phyloP scores from a whole-genome alignment of 306 rosid genomes.

The Sicyos edulis region DNA sequence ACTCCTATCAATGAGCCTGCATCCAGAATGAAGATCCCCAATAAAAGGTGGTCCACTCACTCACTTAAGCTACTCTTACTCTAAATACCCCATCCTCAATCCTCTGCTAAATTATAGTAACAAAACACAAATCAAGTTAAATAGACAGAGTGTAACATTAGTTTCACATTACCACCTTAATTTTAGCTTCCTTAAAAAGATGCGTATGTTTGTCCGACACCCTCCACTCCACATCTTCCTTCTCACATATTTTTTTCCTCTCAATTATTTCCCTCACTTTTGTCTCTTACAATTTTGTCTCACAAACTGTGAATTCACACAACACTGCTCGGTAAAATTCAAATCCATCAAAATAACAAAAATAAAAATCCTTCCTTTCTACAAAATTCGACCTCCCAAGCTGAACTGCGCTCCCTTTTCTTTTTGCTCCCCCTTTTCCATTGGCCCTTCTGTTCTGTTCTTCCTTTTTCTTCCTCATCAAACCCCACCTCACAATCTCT shows the following conservation, averaged over 20 bases:
- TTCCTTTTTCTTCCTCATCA: conserved; percentile 52
- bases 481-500: conserved; percentile 45
- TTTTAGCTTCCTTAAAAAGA: conserved; percentile 30
- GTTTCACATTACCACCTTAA: too few relatives aligned
- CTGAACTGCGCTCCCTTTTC: not conserved
- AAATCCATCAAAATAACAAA: not conserved
- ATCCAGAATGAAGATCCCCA: too few relatives aligned
- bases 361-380: not conserved
- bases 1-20: too few relatives aligned
- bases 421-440: conserved; percentile 28
- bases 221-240: conserved; percentile 14
- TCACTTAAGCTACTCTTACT: too few relatives aligned
- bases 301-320: conserved; percentile 4
- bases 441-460: conserved; percentile 43
- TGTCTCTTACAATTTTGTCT: conserved; percentile 22
- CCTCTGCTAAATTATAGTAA: too few relatives aligned
- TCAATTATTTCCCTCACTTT: conserved; percentile 19
- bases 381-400: not conserved
- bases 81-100: too few relatives aligned
- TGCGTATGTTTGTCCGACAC: conserved; percentile 18
- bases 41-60: too few relatives aligned
- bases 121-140: too few relatives aligned
- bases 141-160: too few relatives aligned
- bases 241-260: too few relatives aligned
- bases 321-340: not conserved